Base-by-base conservation (phyloP, 768 basidiomycete species). In the Calocybe cyanea region DNA sequence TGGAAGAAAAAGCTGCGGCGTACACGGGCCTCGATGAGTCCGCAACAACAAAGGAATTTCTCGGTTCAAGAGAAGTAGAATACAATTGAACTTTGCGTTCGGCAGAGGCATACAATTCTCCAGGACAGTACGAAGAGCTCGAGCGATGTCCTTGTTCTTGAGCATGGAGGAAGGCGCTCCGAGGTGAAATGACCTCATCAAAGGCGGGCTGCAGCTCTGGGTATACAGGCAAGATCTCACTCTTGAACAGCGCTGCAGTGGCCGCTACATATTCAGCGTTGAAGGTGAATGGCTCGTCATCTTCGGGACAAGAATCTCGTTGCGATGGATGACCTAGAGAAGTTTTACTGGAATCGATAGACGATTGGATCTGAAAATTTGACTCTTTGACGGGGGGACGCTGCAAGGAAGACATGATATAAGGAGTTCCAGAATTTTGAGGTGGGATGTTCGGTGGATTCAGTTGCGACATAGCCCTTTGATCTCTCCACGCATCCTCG, bases 241-340 rank as follows among this genome's bases (percentile, higher is more conserved):
- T 50, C 23, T 62, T 60, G 44, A 64, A 69, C 44, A 69, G 53
- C 4, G 56, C 58, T 11, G 57, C 59, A 2, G 66, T 68, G 10
- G 62, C 65, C 1, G 62, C 66, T 19, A 69, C 62, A 47, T 65
- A 68, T 46, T 64, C 60, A 17, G 58, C 53, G n/a, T 53, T 54
- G 53, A 70, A 69, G 3, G 57, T 64, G 56, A 70, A 70, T 4
- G 63, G 62, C 32, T 62, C 63, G 14, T 70, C 67, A 28, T 66
- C 65, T 28, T 61, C 59, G 10, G 57, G 54, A 32, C 38, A 42
- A 13, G 52, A 53, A 4, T 48, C 33, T 37, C 48, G 54, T 14
- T 54, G 36, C 47, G 53, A 55, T 33, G 54, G 46, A 24, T 41
- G 43, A 15, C 49, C 24, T 15, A 48, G 19, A 38, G 49, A 32